Conservation (phyloP, 805 yeast genomes). For the Candida manassasensis region DNA sequence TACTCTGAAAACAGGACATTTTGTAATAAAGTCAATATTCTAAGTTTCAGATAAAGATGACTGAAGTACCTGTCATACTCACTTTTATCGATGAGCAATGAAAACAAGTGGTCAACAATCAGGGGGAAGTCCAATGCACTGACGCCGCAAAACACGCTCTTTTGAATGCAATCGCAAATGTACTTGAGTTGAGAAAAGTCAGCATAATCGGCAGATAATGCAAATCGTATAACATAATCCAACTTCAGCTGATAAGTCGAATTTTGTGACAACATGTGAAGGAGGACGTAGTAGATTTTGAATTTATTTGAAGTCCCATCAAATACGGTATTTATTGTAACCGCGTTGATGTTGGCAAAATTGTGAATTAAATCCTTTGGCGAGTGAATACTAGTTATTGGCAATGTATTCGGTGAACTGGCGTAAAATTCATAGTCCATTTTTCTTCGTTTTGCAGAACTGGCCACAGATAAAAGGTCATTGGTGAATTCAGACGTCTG, state of each 20-base stretch:
- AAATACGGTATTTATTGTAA: slow-evolving; percentile 1
- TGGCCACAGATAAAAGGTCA: neutral
- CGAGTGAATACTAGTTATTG: slow-evolving; percentile 1
- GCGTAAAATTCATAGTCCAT: neutral
- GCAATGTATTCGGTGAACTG: neutral
- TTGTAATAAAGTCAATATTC: neutral
- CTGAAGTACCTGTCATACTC: slow-evolving; percentile 1
- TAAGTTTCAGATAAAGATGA: neutral
- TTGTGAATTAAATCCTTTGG: neutral
- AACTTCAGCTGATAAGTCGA: neutral
- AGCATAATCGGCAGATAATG: neutral
- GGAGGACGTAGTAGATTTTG: slow-evolving; percentile 1
- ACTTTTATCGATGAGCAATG: neutral
- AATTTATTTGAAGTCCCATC: neutral
- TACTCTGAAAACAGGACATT: slow-evolving; percentile 1
- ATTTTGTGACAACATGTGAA: neutral
- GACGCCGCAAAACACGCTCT: neutral
- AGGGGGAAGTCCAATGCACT: slow-evolving; percentile 1
- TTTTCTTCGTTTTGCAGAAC: neutral
- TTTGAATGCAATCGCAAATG: neutral
- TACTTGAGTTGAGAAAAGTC: neutral
- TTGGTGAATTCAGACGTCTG: neutral
- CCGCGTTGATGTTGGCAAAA: neutral
- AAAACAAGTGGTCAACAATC: neutral
- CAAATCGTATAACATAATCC: slow-evolving; percentile 2